Evolutionary conservation across 371 early-diverging fungal species (phyloP), one percentile per base, ranked within the genome.

Genomic region (Rhizopus arrhizus): DNA sequence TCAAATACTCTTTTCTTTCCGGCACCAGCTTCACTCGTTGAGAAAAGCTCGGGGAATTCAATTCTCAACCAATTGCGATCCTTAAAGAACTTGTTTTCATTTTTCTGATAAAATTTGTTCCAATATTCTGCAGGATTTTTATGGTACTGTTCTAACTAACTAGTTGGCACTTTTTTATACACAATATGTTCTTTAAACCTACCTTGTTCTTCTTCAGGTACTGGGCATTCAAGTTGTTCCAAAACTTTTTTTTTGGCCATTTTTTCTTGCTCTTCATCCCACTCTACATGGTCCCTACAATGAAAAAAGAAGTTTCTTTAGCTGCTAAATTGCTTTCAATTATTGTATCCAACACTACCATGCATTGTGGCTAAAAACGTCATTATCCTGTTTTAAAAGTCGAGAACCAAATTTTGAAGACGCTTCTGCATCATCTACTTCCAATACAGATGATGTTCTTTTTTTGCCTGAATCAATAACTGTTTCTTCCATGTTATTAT

Each of bases 61-160:
- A 91, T 72, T 56, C 90, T 89, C 3, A 95, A 84, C 97, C 97
- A 97, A 69, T 95, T 89, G 32, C 97, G 78, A 75, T 95, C 94
- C 72, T 96, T 95, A 79, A 95, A 98, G 71, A 98, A 98, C 33
- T 93, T 89, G 53, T 90, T 92, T 42, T 90, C 89, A 66, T 98
- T 95, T 64, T 92, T 90, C 70, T 91, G 84, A 65, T 95, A 96
- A 75, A 96, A 95, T 33, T 83, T 79, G 72, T 94, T 85, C 81
- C 81, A 81, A 42, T 70, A 81, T 43, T 77, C 71, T 13, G 76
- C 74, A 29, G 81, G 73, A 11, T 78, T 61, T 13, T 46, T 65
- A 58, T 73, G 72, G 33, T 81, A 81, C 66, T 75, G 72, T 7
- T 70, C 81, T 80, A 45, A 15, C 49, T 38, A n/a, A n/a, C 42